Evolutionary conservation across 2,329 filamentous ascomycete species (phyloP).

Genomic region (Gaeumannomyces tritici): DNA sequence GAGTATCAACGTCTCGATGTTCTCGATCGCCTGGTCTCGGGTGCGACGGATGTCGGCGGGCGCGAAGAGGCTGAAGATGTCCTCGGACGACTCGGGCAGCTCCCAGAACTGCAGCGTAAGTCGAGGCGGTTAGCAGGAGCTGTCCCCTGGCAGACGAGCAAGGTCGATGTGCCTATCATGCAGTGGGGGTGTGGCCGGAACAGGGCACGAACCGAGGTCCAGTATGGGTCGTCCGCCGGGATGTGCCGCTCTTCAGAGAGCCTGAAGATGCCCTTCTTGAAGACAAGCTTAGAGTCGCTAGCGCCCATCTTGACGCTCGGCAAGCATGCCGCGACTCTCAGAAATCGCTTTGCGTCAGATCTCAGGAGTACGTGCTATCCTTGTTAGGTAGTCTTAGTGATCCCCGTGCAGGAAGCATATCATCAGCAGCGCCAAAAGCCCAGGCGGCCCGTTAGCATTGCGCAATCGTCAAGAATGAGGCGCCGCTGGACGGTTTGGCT

Average conservation of each 20-base stretch:
- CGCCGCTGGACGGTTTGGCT: background rate
- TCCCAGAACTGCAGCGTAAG: constrained; percentile 73
- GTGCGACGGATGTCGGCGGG: constrained; percentile 80
- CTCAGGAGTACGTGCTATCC: background rate
- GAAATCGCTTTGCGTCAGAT: background rate
- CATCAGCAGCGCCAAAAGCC: background rate
- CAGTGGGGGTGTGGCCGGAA: no score
- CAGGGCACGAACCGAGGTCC: constrained; percentile 64
- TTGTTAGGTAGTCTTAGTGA: background rate
- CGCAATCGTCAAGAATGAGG: background rate
- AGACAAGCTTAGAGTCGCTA: constrained; percentile 96
- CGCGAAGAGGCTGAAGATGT: constrained; percentile 94
- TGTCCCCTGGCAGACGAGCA: background rate
- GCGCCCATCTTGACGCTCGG: constrained; percentile 63
- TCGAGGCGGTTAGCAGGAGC: constrained; percentile 4
- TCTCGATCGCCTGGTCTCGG: constrained; percentile 74
- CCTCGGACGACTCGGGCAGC: constrained; percentile 87
- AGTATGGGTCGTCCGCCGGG: constrained; percentile 80
- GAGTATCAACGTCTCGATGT: constrained; percentile 80
- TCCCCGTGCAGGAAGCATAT: background rate
- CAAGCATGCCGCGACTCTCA: background rate
- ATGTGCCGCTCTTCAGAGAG: constrained; percentile 89
- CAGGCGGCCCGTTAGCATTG: background rate
- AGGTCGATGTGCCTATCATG: no score
- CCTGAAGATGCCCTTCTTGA: constrained; percentile 96